Conservation (phyloP, 208 protist genomes). For the Tritrichomonas musculus region DNA sequence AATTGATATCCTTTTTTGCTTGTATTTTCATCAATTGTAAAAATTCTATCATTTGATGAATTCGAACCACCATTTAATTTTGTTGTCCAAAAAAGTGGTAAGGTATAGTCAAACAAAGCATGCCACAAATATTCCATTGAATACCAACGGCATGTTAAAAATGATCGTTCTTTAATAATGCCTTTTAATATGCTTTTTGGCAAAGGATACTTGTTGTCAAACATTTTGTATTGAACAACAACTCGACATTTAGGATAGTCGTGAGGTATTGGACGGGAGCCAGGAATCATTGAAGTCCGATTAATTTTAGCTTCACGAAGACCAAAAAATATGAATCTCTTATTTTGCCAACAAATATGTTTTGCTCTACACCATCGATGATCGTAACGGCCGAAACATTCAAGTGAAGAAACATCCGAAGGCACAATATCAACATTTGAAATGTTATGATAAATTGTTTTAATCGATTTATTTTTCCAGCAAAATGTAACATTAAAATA, state of each 20-base stretch:
- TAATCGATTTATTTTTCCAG: not conserved
- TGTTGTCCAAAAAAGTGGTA: not conserved
- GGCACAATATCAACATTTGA: not conserved
- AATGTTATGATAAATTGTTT: not conserved
- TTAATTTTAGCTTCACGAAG: not conserved
- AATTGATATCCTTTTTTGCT: not conserved
- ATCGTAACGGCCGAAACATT: not conserved
- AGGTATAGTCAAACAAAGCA: not conserved
- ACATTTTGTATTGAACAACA: not conserved
- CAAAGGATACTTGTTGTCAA: too few species aligned
- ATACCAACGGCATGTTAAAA: slow-evolving; percentile 1
- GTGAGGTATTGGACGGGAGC: not conserved
- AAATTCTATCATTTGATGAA: not conserved
- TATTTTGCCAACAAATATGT: not conserved
- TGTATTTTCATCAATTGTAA: not conserved
- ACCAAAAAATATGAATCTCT: not conserved
- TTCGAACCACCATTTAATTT: not conserved
- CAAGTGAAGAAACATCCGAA: not conserved
- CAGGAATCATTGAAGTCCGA: not conserved
- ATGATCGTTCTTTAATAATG: not conserved
- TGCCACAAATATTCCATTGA: not conserved
- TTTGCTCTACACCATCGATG: not conserved
- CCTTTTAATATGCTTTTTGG: not conserved
- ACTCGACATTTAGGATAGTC: not conserved
- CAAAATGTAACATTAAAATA: not conserved